These are phyloP conservation scores for Phytophthora hibernalis DNA, from an alignment of 352 stramenopile genomes.

Conservation along the genomic window DNA sequence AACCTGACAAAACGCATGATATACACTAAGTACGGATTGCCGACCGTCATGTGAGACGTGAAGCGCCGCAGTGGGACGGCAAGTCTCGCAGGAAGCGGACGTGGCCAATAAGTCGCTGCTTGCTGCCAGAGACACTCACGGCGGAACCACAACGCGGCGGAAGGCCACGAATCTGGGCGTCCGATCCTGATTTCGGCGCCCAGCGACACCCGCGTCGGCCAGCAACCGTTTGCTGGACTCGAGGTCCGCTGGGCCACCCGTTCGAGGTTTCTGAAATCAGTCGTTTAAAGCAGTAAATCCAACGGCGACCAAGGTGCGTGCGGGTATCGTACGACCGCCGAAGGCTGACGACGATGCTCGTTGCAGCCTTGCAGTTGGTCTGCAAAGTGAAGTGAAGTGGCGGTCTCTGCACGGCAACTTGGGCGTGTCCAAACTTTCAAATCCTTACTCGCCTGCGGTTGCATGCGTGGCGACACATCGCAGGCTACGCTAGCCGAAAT, in stretches of 20 bases:
- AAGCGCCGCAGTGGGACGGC: too few species aligned
- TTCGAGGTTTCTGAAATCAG: too few species aligned
- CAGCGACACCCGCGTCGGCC: constrained; percentile 25
- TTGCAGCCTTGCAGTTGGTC: not conserved
- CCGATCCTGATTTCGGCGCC: constrained; percentile 23
- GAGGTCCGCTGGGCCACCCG: not conserved
- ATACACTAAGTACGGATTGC: not conserved
- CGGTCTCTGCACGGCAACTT: constrained; percentile 5
- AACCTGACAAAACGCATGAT: not conserved
- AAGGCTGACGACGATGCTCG: not conserved
- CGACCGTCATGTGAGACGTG: constrained; percentile 24
- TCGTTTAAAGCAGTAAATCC: too few species aligned
- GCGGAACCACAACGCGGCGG: not conserved
- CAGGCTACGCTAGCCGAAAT: not conserved
- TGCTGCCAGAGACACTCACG: constrained; percentile 14
- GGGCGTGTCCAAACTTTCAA: constrained; percentile 35
- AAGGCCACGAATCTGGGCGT: constrained; percentile 3
- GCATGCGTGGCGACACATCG: not conserved
- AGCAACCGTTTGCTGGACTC: too few species aligned
- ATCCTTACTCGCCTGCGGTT: constrained; percentile 12
- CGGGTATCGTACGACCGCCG: not conserved
- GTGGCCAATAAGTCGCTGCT: constrained; percentile 28
- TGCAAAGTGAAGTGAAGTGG: not conserved
- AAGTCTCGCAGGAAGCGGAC: too few species aligned
- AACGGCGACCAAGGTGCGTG: too few species aligned